These are phyloP conservation scores for Eucalyptus fibrosa DNA, from an alignment of 345 rosid genomes.

Conservation along the genomic window DNA sequence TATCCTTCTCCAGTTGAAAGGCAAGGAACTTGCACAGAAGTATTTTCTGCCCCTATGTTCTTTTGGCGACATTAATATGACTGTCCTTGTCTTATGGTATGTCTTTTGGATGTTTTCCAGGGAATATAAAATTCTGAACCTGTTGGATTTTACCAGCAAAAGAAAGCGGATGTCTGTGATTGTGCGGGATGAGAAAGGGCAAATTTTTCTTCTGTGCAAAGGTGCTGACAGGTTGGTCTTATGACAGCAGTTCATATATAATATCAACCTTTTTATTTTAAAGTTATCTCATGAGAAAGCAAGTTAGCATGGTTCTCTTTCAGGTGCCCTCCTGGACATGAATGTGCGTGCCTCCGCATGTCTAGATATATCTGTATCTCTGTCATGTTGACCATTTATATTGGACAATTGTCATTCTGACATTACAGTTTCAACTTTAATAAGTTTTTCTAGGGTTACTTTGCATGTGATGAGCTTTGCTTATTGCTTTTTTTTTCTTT, in stretches of 20 bases:
- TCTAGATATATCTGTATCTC: too few species aligned
- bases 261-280: background rate
- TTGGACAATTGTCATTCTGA: background rate
- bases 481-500: background rate
- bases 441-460: background rate
- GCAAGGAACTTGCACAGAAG: slow-evolving; percentile 19
- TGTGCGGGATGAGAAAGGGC: slow-evolving; percentile 79
- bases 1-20: slow-evolving; percentile 55
- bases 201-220: slow-evolving; percentile 89
- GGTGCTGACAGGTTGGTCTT: slow-evolving; percentile 96
- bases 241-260: background rate
- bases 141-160: slow-evolving; percentile 96
- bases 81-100: background rate
- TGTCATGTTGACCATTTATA: background rate
- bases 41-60: background rate
- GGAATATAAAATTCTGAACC: slow-evolving; percentile 84
- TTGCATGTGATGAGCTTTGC: background rate
- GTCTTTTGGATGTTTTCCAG: slow-evolving; percentile 23
- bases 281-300: background rate
- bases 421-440: background rate
- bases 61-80: background rate
- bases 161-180: slow-evolving; percentile 97
- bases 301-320: background rate
- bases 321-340: background rate
- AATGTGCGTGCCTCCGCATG: background rate